phyloP scores from a whole-genome alignment of 208 protist species.

The Angomonas deanei region DNA sequence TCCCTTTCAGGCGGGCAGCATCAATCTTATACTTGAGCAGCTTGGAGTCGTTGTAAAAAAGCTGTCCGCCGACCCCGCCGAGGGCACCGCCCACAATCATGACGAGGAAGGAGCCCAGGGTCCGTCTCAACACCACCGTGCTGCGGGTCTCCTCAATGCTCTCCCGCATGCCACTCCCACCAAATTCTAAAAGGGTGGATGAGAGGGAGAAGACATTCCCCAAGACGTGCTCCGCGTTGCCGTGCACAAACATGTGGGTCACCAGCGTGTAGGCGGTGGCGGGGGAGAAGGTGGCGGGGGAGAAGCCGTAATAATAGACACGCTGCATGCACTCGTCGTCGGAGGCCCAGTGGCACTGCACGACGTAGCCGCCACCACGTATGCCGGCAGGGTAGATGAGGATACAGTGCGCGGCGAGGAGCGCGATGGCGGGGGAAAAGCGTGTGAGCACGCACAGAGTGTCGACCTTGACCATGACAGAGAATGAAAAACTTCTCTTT shows the following conservation, averaged over 20 bases:
- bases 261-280: slow-evolving; percentile 20
- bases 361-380: not conserved
- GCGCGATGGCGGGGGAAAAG: slow-evolving; percentile 39
- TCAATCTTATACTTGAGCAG: slow-evolving; percentile 10
- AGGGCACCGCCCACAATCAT: slow-evolving; percentile 37
- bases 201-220: slow-evolving; percentile 39
- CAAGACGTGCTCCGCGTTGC: slow-evolving; percentile 37
- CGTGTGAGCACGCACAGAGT: slow-evolving; percentile 33
- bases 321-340: slow-evolving; percentile 26
- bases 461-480: slow-evolving; percentile 11
- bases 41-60: slow-evolving; percentile 50
- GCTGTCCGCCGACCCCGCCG: slow-evolving; percentile 52
- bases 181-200: slow-evolving; percentile 45
- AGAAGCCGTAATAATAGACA: slow-evolving; percentile 45
- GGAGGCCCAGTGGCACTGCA: slow-evolving; percentile 30
- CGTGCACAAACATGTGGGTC: slow-evolving; percentile 66
- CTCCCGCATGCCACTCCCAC: slow-evolving; percentile 11
- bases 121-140: slow-evolving; percentile 7
- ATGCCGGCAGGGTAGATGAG: not conserved
- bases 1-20: slow-evolving; percentile 1
- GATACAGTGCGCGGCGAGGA: slow-evolving; percentile 44
- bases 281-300: slow-evolving; percentile 19
- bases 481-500: not conserved
- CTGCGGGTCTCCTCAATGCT: slow-evolving; percentile 17
- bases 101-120: slow-evolving; percentile 36